Evolutionary conservation across 2,329 filamentous ascomycete genomes (phyloP), one percentile per base, ranked within the genome.

Genomic region (Microcyclosporella mali): DNA sequence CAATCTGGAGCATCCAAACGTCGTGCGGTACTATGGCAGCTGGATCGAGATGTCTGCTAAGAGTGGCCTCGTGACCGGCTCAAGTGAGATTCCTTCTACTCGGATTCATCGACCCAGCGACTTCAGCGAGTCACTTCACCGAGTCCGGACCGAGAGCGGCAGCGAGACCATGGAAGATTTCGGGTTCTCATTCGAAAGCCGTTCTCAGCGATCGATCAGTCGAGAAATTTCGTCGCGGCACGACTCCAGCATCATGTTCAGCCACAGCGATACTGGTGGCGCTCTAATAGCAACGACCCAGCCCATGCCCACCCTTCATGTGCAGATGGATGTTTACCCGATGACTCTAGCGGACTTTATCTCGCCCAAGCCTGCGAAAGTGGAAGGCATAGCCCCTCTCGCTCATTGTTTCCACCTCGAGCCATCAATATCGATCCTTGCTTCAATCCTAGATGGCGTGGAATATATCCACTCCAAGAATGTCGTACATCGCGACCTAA

Each of bases 241-340:
- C 9, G 14, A 14, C 6, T 34, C 33, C 16, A 34, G 33, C 16
- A 34, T 18, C 2, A 28, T 30, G 4, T 31, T 29, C 39, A 21
- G 34, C 2, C 7, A 31, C 16, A 29, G 21, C 35, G 17, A 15
- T 7, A 33, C 33, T 6, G 18, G 18, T 34, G 33, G 16, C 14
- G 33, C 9, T 15, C 9, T 18, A 3, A 8, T 34, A 6, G 18
- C 15, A 6, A 17, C 33, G 9, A 34, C 33, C n/a, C 10, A 17
- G 11, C 33, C 33, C 3, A 8, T 18, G 8, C 33, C 18, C 6
- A 34, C 74, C 4, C 66, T 84, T 7, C 79, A 82, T 57, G 78
- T 84, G n/a, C 80, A 84, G 55, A 84, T 84, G 79, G 77, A 76
- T 3, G 67, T 81, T 2, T 78, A 82, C 57, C 78, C 79, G 1